These are phyloP conservation scores for Hygrocybe coccinea DNA, from an alignment of 768 basidiomycete species.

Conservation along the genomic window DNA sequence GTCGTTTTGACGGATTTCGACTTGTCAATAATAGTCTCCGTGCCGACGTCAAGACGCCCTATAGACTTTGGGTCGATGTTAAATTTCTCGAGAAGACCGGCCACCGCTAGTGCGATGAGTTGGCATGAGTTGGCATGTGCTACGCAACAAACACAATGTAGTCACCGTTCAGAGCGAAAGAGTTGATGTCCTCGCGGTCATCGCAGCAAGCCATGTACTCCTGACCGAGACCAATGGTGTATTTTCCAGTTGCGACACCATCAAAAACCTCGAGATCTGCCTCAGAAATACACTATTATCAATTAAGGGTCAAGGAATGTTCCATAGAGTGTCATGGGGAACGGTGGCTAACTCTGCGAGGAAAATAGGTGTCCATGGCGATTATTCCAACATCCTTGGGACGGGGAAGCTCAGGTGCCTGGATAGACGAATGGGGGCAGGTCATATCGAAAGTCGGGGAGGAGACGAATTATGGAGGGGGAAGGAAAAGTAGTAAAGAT, in stretches of 20 bases:
- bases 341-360: slow-evolving; percentile 62
- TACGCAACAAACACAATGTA: not conserved
- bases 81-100: slow-evolving; percentile 86
- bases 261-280: slow-evolving; percentile 91
- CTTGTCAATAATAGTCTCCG: slow-evolving; percentile 99
- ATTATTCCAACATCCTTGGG: slow-evolving; percentile 94
- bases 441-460: slow-evolving; percentile 9
- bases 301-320: slow-evolving; percentile 1
- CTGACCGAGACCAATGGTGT: slow-evolving; percentile 97
- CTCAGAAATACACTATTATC: slow-evolving; percentile 86
- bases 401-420: slow-evolving; percentile 41
- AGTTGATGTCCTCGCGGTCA: slow-evolving; percentile 99
- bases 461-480: not conserved
- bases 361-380: slow-evolving; percentile 92
- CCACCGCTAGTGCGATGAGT: slow-evolving; percentile 55
- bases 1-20: slow-evolving; percentile 98
- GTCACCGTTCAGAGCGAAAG: slow-evolving; percentile 86
- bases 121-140: not conserved
- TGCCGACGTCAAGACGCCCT: slow-evolving; percentile 96
- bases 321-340: slow-evolving; percentile 9
- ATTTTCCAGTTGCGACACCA: slow-evolving; percentile 91
- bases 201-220: slow-evolving; percentile 99
- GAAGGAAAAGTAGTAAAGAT: not conserved
- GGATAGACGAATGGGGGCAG: slow-evolving; percentile 9
- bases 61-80: slow-evolving; percentile 94